These are phyloP conservation scores for Kokia cookei DNA, from an alignment of 441 rosid species.

Conservation along the genomic window DNA sequence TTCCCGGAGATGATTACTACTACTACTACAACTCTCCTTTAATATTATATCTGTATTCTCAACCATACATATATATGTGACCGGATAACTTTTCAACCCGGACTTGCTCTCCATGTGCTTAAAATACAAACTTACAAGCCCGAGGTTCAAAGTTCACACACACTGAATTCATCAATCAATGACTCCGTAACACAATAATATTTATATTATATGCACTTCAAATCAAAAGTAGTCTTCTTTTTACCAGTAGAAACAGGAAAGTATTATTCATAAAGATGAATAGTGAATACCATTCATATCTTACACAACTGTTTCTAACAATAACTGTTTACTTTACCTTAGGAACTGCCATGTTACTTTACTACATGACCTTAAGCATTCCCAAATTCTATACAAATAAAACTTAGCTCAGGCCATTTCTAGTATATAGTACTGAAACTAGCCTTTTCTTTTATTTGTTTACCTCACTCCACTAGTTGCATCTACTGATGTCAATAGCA, in stretches of 20 bases:
- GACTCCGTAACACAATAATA: background rate
- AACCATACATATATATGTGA: background rate
- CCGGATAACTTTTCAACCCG: background rate
- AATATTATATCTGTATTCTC: background rate
- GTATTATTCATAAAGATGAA: background rate
- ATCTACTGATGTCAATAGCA: slow-evolving; percentile 16
- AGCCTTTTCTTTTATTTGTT: background rate
- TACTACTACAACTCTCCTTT: background rate
- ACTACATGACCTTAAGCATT: background rate
- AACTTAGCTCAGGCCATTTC: background rate
- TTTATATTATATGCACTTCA: background rate
- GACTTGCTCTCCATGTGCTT: background rate
- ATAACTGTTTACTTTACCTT: background rate
- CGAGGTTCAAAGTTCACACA: background rate
- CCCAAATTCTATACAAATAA: background rate
- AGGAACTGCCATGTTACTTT: background rate
- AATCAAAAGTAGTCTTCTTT: background rate
- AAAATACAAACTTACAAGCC: background rate
- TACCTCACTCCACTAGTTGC: background rate
- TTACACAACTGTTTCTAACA: background rate
- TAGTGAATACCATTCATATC: background rate
- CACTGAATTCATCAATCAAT: background rate
- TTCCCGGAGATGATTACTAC: background rate
- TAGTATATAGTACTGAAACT: background rate
- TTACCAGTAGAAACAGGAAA: background rate